These are phyloP conservation scores for Mucor piriformis DNA, from an alignment of 371 early-diverging fungal genomes.

Conservation along the genomic window DNA sequence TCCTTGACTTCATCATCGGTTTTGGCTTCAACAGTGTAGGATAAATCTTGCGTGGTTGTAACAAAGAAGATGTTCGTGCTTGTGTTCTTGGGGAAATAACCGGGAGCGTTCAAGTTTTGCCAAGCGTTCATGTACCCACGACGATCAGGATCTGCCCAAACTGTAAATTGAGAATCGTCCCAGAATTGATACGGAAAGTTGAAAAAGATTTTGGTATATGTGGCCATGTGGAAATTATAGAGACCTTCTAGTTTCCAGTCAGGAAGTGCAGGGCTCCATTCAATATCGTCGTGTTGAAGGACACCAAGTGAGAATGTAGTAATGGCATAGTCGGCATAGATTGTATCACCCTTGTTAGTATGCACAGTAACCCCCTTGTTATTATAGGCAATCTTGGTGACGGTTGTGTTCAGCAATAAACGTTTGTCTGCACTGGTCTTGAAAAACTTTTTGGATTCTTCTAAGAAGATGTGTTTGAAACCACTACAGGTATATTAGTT, in stretches of 20 bases:
- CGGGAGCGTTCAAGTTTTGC: constrained; percentile 39
- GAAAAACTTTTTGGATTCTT: constrained; percentile 35
- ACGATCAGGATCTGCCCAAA: constrained; percentile 43
- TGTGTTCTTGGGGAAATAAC: constrained; percentile 29
- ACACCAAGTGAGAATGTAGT: constrained; percentile 52
- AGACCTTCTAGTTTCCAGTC: constrained; percentile 51
- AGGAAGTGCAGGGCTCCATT: constrained; percentile 44
- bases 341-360: constrained; percentile 32
- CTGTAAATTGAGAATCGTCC: constrained; percentile 46
- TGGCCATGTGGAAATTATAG: constrained; percentile 53
- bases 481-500: constrained; percentile 27
- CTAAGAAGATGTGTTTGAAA: constrained; percentile 44
- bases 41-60: constrained; percentile 37
- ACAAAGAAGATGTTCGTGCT: constrained; percentile 40
- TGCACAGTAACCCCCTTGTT: constrained; percentile 36
- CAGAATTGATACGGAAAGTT: constrained; percentile 51
- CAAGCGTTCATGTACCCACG: constrained; percentile 41
- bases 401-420: constrained; percentile 32
- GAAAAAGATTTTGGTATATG: constrained; percentile 54
- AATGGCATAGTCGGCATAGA: constrained; percentile 53
- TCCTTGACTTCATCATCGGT: constrained; percentile 31
- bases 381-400: constrained; percentile 38
- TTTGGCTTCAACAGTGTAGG: constrained; percentile 32
- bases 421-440: constrained; percentile 30
- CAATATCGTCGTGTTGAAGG: constrained; percentile 41